Conservation (phyloP, 2,329 filamentous ascomycete species). For the Tolypocladium album region DNA sequence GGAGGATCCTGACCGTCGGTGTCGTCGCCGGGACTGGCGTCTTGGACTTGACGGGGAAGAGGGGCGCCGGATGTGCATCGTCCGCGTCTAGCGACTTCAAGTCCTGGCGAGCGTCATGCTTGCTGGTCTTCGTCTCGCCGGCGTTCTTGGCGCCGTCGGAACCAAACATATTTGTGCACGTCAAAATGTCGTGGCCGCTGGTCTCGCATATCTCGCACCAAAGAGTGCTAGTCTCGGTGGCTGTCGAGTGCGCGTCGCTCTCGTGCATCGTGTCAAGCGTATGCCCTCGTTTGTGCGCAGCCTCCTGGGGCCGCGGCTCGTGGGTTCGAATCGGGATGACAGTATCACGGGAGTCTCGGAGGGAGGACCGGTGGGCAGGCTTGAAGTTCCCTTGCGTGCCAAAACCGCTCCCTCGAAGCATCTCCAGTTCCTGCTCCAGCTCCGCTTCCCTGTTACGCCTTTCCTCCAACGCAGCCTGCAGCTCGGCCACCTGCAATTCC, state of each 20-base stretch:
- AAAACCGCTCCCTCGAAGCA: conserved; percentile 37
- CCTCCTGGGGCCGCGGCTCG: conserved; percentile 36
- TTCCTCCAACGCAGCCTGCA: conserved; percentile 60
- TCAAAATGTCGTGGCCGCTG: conserved; percentile 83
- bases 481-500: conserved; percentile 69
- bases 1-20: conserved; percentile 37
- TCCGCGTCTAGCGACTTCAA: conserved; percentile 26
- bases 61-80: conserved; percentile 41
- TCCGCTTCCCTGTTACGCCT: conserved; percentile 73
- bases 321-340: conserved; percentile 45
- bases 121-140: conserved; percentile 19
- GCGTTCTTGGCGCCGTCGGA: conserved; percentile 25
- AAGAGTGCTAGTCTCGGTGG: conserved; percentile 61
- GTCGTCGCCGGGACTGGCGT: conserved; percentile 22
- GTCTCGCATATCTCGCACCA: conserved; percentile 97
- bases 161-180: conserved; percentile 83
- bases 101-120: conserved; percentile 23
- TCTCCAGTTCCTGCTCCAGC: conserved; percentile 70
- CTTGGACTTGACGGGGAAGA: conserved; percentile 41
- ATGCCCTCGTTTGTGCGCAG: conserved; percentile 35
- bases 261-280: conserved; percentile 60
- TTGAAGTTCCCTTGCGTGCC: conserved; percentile 12
- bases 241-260: conserved; percentile 57
- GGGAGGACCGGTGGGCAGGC: conserved; percentile 40
- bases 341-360: conserved; percentile 56